Base-by-base conservation (phyloP, 2,329 filamentous ascomycete genomes). In the Fusarium ambrosium region DNA sequence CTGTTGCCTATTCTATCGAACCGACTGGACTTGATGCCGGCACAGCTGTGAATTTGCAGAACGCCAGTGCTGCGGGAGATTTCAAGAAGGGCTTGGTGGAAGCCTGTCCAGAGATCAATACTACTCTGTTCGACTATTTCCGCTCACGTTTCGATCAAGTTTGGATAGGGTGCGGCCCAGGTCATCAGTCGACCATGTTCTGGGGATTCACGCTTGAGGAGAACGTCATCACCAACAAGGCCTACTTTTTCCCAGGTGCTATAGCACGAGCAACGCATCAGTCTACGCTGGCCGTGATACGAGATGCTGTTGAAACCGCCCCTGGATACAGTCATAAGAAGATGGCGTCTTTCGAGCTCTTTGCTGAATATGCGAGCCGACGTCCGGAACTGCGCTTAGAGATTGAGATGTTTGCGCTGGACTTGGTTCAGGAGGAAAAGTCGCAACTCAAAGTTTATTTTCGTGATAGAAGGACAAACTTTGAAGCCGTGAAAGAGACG, bases 381-480 rank as follows among this genome's bases (percentile, higher is more conserved):
- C 59, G 48, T 2, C 18, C 9, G 11, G 1, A 48, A 1, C 2
- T 66, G 0, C 11, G 27, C 4, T 66, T 76, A 2, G 70, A 75
- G 9, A 64, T 73, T 6, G 73, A 76, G 10, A 82, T 84, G 69
- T 45, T 85, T 22, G 82, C 81, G 0, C 75, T 84, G 14, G 84
- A 85, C 58, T 72, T 80, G 8, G 71, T 83, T 4, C 56, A 72
- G 2, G 66, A 76, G 0, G 37, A 60, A 0, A 59, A 80, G 3
- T 81, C 82, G 1, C 80, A 83, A 4, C 70, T 84, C 36, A 84
- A 85, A 61, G 74, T 85, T 39, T 85, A 85, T 67, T 75, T 83
- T 18, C 76, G 84, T 14, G 72, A 64, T 13, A 76, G 78, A 14
- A 39, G 74, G 2, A 84, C 82, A 0, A 69, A 53, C 8, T 83